These are phyloP conservation scores for Cochlearia excelsa DNA, from an alignment of 345 rosid genomes.

Conservation along the genomic window DNA sequence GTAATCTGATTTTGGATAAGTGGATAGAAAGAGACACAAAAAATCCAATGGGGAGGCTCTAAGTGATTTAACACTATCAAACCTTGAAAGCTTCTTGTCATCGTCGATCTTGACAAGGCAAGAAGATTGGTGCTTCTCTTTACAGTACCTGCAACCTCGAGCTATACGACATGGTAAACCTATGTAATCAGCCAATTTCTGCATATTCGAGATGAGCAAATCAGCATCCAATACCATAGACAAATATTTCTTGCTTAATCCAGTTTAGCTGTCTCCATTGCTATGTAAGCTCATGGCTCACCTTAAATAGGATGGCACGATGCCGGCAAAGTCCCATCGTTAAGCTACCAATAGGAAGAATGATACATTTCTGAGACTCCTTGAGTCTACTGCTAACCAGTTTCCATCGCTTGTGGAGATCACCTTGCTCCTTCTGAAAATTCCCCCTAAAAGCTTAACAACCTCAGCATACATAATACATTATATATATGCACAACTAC, in stretches of 20 bases:
- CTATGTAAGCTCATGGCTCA: constrained; percentile 23
- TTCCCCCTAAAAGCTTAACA: constrained; percentile 56
- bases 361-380: constrained; percentile 66
- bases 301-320: constrained; percentile 96
- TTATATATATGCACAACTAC: neutral
- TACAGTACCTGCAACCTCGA: constrained; percentile 88
- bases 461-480: constrained; percentile 25
- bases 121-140: constrained; percentile 75
- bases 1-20: constrained; percentile 1
- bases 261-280: neutral
- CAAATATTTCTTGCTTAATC: neutral
- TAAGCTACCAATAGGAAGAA: constrained; percentile 83
- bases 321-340: constrained; percentile 89
- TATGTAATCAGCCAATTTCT: constrained; percentile 92
- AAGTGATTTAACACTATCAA: constrained; percentile 14
- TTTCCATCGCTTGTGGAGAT: constrained; percentile 81
- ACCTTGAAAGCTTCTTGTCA: constrained; percentile 70
- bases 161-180: constrained; percentile 99
- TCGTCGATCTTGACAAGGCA: constrained; percentile 90
- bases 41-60: neutral
- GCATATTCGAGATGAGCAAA: constrained; percentile 32
- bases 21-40: constrained; percentile 2
- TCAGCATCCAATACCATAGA: constrained; percentile 22
- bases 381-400: constrained; percentile 61
- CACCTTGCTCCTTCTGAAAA: constrained; percentile 76